phyloP scores from a whole-genome alignment of 2,329 filamentous ascomycete genomes.

The Diaporthe capsici region DNA sequence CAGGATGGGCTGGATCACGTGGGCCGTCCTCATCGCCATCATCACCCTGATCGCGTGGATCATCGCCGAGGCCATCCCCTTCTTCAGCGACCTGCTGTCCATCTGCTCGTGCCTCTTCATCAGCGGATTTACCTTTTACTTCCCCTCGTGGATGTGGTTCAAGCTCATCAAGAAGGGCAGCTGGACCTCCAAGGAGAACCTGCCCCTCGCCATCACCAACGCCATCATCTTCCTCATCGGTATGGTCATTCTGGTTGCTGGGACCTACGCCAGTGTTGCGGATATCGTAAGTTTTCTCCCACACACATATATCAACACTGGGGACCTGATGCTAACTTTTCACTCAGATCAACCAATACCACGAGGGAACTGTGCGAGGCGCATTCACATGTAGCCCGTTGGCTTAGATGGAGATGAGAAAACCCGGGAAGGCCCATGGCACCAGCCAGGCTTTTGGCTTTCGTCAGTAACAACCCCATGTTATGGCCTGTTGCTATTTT shows the following conservation, averaged over 20 bases:
- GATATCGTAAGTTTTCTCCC: slow-evolving; percentile 47
- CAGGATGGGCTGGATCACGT: slow-evolving; percentile 60
- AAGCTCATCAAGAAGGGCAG: slow-evolving; percentile 50
- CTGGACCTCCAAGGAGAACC: slow-evolving; percentile 48
- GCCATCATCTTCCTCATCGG: slow-evolving; percentile 46
- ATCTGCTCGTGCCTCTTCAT: slow-evolving; percentile 66
- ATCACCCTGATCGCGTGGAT: slow-evolving; percentile 78
- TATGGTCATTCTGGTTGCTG: slow-evolving; percentile 47
- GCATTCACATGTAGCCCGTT: slow-evolving; percentile 41
- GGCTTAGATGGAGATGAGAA: background rate
- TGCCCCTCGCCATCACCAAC: slow-evolving; percentile 43
- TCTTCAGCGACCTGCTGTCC: slow-evolving; percentile 78
- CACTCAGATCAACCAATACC: slow-evolving; percentile 39
- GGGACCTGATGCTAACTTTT: slow-evolving; percentile 12
- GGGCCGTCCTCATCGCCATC: slow-evolving; percentile 70
- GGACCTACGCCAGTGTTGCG: slow-evolving; percentile 48
- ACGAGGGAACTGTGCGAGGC: slow-evolving; percentile 38
- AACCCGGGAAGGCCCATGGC: background rate
- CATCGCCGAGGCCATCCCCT: slow-evolving; percentile 80
- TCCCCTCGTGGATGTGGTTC: slow-evolving; percentile 53
- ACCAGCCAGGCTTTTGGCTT: background rate
- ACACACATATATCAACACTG: too few species aligned
- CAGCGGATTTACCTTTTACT: slow-evolving; percentile 59
- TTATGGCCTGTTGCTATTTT: slow-evolving; percentile 8
- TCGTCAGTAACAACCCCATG: background rate